These are phyloP conservation scores for Lipomyces kockii DNA, from an alignment of 805 yeast species.

Conservation along the genomic window DNA sequence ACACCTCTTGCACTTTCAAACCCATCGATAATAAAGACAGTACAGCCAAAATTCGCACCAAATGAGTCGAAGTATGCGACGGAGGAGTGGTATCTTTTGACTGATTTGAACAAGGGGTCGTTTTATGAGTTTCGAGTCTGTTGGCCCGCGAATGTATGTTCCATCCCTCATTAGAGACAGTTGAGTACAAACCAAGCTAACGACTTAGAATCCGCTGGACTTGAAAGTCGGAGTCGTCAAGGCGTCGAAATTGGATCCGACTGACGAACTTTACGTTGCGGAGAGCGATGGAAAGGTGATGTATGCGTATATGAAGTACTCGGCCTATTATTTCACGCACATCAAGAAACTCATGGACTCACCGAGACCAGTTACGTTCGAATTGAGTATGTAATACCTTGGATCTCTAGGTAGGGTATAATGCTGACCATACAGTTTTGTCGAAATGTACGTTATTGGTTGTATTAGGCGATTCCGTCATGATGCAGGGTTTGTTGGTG, in stretches of 20 bases:
- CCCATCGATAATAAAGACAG: constrained; percentile 29
- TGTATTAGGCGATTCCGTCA: constrained; percentile 32
- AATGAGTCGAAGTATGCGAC: constrained; percentile 23
- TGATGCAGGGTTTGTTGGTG: constrained; percentile 30
- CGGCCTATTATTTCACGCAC: constrained; percentile 29
- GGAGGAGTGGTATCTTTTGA: constrained; percentile 30
- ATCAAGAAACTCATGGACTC: constrained; percentile 24
- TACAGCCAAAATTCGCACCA: constrained; percentile 24
- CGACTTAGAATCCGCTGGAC: constrained; percentile 30
- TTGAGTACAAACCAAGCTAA: background rate
- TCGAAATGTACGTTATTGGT: constrained; percentile 36
- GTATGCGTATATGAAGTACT: constrained; percentile 34
- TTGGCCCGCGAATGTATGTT: constrained; percentile 36
- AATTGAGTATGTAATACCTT: constrained; percentile 25
- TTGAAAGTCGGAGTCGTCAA: constrained; percentile 31
- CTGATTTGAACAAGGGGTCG: constrained; percentile 30
- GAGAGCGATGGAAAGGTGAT: constrained; percentile 19
- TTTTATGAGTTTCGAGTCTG: constrained; percentile 37
- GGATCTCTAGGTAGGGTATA: background rate
- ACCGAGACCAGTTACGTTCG: constrained; percentile 32
- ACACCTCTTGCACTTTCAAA: constrained; percentile 14
- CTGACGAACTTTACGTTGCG: constrained; percentile 24
- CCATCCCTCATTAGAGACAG: background rate
- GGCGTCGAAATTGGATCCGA: constrained; percentile 29
- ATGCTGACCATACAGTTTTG: constrained; percentile 21